A percentile compares a stretch with the other conserved stretches of the same genome.
These are phyloP conservation scores for Pilobolus umbonatus DNA, from an alignment of 192 early-diverging fungal genomes.

Conservation along the genomic window DNA sequence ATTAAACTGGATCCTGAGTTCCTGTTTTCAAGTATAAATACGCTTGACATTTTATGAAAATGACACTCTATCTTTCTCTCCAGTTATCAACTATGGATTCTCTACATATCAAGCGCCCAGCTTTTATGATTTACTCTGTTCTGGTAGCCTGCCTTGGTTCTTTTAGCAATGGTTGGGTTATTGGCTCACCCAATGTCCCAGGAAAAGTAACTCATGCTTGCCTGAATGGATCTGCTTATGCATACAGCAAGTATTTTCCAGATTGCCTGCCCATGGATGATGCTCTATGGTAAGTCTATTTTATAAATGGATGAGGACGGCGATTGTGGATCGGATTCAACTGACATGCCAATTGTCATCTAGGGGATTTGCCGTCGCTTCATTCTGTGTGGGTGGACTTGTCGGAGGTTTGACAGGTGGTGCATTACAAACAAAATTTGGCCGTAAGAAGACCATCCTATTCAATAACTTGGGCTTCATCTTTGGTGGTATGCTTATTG, in stretches of 20 bases:
- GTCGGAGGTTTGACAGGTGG: conserved; percentile 51
- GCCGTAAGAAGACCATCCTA: conserved; percentile 53
- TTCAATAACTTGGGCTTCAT: conserved; percentile 66
- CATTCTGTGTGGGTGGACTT: conserved; percentile 50
- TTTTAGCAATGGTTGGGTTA: conserved; percentile 37
- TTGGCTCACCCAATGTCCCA: conserved; percentile 41
- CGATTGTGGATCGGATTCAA: background rate
- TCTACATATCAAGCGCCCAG: conserved; percentile 27
- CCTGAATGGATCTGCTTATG: conserved; percentile 2
- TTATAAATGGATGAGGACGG: background rate
- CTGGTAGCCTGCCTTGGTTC: conserved; percentile 36
- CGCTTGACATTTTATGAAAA: background rate
- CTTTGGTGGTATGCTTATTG: conserved; percentile 58
- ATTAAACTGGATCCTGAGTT: no score
- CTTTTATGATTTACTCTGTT: conserved; percentile 38
- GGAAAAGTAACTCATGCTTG: conserved; percentile 29
- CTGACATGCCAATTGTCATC: background rate
- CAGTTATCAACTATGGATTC: conserved; percentile 28
- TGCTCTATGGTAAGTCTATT: conserved; percentile 25
- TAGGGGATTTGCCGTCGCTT: conserved; percentile 42
- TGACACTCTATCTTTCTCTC: background rate
- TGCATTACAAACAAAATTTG: conserved; percentile 32
- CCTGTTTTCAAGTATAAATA: no score
- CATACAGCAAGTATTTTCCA: conserved; percentile 4
- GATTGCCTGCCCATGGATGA: conserved; percentile 31